Percentiles rank a stretch among this genome's conserved stretches.
phyloP scores from a whole-genome alignment of 148 eudicot genomes.

The Rhododendron simsii region DNA sequence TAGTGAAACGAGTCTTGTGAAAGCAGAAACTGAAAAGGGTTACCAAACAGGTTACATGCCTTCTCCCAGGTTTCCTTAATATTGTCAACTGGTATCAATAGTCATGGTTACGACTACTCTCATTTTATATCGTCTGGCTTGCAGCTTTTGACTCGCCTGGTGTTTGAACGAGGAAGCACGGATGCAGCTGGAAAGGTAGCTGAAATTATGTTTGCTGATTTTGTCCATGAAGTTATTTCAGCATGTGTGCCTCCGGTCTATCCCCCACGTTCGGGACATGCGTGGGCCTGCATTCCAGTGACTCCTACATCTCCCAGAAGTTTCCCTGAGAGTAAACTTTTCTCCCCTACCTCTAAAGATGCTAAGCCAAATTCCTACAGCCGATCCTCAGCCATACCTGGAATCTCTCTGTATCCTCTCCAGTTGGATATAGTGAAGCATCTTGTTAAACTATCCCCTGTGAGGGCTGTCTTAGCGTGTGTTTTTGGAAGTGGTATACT shows the following conservation, averaged over 20 bases:
- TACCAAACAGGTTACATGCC: not conserved
- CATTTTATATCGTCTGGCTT: constrained; percentile 6
- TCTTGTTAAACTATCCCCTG: constrained; percentile 89
- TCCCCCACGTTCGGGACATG: constrained; percentile 91
- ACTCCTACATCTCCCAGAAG: constrained; percentile 49
- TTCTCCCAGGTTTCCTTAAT: not conserved
- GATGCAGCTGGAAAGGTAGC: constrained; percentile 98
- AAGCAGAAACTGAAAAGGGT: not conserved
- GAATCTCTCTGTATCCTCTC: constrained; percentile 78
- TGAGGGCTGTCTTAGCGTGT: constrained; percentile 91
- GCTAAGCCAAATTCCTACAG: constrained; percentile 53
- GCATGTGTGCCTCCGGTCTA: constrained; percentile 98
- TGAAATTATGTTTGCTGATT: constrained; percentile 93
- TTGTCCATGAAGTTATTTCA: constrained; percentile 96
- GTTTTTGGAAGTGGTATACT: constrained; percentile 93
- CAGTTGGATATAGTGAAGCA: constrained; percentile 89
- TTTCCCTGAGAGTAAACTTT: constrained; percentile 37
- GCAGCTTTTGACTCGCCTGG: constrained; percentile 97
- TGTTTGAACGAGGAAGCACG: constrained; percentile 90
- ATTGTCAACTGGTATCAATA: not conserved
- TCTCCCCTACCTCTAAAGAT: constrained; percentile 60
- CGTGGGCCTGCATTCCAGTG: constrained; percentile 98
- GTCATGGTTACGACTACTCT: not conserved
- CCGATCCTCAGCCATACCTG: constrained; percentile 56
- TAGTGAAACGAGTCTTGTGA: not conserved